Evolutionary conservation across 225 moss, liverwort and hornwort species (phyloP), one percentile per base, ranked within the genome.

Genomic region (Pseudoscleropodium purum): DNA sequence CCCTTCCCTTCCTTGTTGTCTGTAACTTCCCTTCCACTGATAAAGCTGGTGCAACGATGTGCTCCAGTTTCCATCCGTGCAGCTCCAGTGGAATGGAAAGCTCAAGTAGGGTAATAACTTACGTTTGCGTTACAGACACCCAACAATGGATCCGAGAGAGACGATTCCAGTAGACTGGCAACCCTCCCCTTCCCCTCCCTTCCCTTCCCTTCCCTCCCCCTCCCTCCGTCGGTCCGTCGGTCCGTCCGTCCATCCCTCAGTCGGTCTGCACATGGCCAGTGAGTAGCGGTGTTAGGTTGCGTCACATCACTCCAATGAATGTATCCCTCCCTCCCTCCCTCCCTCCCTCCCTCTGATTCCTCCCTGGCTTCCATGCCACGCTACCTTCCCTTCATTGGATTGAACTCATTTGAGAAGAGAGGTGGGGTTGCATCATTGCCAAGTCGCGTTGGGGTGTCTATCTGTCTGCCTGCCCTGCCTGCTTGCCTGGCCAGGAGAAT

Each of bases 341-440:
- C 1, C 6, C 68, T 7, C 2, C 1, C 23, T 12, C 11, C 7
- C 33, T n/a, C n/a, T n/a, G n/a, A n/a, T n/a, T n/a, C n/a, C n/a
- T 39, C 18, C 19, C 39, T 41, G 15, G 15, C 72, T 72, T 72
- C 72, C 41, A 26, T 15, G 14, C 14, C 36, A 72, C 15, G 41
- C 25, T 39, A 70, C 2, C 60, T 60, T 24, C 4, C 6, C 5
- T 67, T 0, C 8, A 2, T 37, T 37, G n/a, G 13, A 41, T 23
- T 5, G 39, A 26, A 41, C 8, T 10, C 36, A 39, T 24, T 69
- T 13, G n/a, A 13, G 57, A 18, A 30, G 30, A 6, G 20, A 39
- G 39, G 39, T 5, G 6, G 15, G 11, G 33, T 20, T 0, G 2
- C 49, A 75, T 33, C 49, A 19, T 33, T 49, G 49, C 49, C 41